A percentile compares a stretch with the other conserved stretches of the same genome.
Evolutionary conservation across 1,139 yeast genomes (phyloP).

Genomic region (Suhomyces bokatorum): DNA sequence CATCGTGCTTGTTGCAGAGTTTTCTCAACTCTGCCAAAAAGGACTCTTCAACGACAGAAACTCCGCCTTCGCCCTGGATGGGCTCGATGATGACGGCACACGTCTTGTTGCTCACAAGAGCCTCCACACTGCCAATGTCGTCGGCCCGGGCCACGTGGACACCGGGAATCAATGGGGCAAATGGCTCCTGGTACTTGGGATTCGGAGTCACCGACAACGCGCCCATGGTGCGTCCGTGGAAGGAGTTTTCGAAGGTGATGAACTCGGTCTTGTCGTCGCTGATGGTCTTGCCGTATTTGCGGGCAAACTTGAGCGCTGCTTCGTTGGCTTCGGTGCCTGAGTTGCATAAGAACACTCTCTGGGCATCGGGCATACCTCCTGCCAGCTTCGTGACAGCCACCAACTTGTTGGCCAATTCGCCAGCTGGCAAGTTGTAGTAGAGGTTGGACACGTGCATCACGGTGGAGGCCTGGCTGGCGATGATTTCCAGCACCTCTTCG

Average conservation of each 20-base stretch:
- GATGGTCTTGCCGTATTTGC: conserved; percentile 70
- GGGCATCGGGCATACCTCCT: conserved; percentile 81
- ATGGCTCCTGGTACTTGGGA: conserved; percentile 88
- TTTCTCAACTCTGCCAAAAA: conserved; percentile 67
- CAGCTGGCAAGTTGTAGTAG: conserved; percentile 82
- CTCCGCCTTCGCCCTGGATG: conserved; percentile 97
- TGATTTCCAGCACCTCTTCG: conserved; percentile 66
- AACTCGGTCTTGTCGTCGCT: conserved; percentile 65
- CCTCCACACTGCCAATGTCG: conserved; percentile 58
- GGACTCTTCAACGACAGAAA: conserved; percentile 62
- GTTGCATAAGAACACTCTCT: conserved; percentile 84
- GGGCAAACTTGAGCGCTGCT: conserved; percentile 94
- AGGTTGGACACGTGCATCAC: conserved; percentile 84
- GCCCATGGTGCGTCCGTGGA: conserved; percentile 96
- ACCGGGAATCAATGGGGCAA: conserved; percentile 86
- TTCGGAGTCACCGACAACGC: conserved; percentile 90
- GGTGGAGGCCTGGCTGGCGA: conserved; percentile 68
- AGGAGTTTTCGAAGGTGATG: conserved; percentile 82
- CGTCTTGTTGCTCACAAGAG: conserved; percentile 65
- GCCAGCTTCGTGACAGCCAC: conserved; percentile 65
- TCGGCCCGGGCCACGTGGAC: conserved; percentile 64
- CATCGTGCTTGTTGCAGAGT: conserved; percentile 70
- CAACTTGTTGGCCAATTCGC: conserved; percentile 70
- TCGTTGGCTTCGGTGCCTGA: conserved; percentile 98
- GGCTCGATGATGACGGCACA: conserved; percentile 96